Percentiles rank a stretch among this genome's conserved stretches.
phyloP scores from a whole-genome alignment of 257 asterid species.

The Linaria vulgaris region DNA sequence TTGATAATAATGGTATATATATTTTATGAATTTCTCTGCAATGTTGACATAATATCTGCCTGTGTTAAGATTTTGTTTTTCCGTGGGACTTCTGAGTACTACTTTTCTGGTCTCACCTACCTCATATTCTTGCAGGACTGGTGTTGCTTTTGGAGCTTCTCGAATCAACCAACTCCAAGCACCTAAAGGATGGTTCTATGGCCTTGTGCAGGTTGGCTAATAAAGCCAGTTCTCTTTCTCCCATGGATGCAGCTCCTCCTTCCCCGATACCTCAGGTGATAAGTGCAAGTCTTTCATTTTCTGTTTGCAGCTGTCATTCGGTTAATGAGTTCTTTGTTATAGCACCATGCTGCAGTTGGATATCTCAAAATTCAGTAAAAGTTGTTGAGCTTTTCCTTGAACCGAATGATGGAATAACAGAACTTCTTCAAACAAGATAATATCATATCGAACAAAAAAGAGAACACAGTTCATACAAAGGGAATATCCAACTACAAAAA shows the following conservation, averaged over 20 bases:
- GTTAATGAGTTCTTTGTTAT: neutral
- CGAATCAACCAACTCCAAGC: conserved; percentile 56
- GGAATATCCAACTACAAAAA: too few species aligned
- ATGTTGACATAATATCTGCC: conserved; percentile 15
- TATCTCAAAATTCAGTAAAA: neutral
- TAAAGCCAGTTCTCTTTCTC: conserved; percentile 79
- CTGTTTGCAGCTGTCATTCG: conserved; percentile 12
- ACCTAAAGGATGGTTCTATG: conserved; percentile 74
- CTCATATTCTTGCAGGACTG: conserved; percentile 54
- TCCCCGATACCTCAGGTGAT: conserved; percentile 92
- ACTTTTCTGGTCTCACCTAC: conserved; percentile 21
- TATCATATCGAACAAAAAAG: too few species aligned
- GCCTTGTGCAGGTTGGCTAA: conserved; percentile 81
- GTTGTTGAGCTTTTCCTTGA: neutral
- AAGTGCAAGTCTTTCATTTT: conserved; percentile 1
- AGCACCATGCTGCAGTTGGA: neutral
- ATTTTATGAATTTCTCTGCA: conserved; percentile 11
- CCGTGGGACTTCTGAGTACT: conserved; percentile 16
- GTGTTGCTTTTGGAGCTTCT: conserved; percentile 82
- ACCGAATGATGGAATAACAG: neutral
- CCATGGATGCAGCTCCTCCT: conserved; percentile 95
- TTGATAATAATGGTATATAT: conserved; percentile 69
- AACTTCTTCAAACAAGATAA: too few species aligned
- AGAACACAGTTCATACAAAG: too few species aligned
- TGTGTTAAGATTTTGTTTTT: conserved; percentile 15